These are phyloP conservation scores for Pisolithus microcarpus DNA, from an alignment of 768 basidiomycete genomes.

Conservation along the genomic window DNA sequence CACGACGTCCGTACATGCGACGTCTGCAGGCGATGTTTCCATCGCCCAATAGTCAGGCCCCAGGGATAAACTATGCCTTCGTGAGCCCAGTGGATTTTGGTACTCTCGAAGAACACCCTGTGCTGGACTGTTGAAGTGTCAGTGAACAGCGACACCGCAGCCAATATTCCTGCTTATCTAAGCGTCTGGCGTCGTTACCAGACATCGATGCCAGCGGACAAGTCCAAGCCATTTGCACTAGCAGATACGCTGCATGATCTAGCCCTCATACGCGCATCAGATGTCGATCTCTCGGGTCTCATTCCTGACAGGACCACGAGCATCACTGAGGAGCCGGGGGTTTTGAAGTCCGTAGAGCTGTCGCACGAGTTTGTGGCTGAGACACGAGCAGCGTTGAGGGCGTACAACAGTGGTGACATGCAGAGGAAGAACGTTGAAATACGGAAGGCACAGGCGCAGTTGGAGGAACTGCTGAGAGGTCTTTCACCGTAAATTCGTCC, in stretches of 20 bases:
- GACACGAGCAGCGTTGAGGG: slow-evolving; percentile 49
- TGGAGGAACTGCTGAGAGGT: slow-evolving; percentile 45
- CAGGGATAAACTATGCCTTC: background rate
- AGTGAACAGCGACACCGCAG: no score
- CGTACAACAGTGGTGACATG: slow-evolving; percentile 46
- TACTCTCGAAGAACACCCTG: background rate
- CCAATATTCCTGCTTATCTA: no score
- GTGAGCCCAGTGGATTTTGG: background rate
- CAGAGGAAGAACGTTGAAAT: slow-evolving; percentile 47
- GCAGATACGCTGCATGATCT: slow-evolving; percentile 62
- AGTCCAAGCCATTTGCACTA: slow-evolving; percentile 46
- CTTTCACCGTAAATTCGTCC: slow-evolving; percentile 12
- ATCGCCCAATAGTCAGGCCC: background rate
- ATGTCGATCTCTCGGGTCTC: slow-evolving; percentile 32
- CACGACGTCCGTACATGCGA: background rate
- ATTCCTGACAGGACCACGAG: slow-evolving; percentile 13
- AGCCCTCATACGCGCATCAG: slow-evolving; percentile 59
- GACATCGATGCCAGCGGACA: slow-evolving; percentile 18
- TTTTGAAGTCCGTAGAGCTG: slow-evolving; percentile 22
- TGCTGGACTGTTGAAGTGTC: background rate
- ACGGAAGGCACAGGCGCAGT: slow-evolving; percentile 45
- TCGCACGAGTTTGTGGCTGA: slow-evolving; percentile 57
- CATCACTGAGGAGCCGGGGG: background rate
- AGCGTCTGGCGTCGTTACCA: no score
- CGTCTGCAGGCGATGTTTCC: background rate